Evolutionary conservation across 352 stramenopile species (phyloP).

Genomic region (Chloridella minuta): DNA sequence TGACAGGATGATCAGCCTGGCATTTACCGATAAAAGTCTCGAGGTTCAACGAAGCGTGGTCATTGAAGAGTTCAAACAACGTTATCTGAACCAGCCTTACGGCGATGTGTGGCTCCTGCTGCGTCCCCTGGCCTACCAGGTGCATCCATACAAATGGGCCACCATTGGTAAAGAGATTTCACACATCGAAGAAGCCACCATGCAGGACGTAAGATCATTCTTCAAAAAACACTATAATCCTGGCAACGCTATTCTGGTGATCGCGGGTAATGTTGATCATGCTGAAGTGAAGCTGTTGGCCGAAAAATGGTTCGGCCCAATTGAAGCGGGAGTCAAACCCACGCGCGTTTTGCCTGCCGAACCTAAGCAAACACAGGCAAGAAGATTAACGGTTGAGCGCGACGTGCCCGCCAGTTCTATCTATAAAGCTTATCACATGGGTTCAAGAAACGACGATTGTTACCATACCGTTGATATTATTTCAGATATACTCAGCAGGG

Average conservation of each 20-base stretch:
- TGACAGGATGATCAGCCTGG: neutral
- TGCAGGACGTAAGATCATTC: neutral
- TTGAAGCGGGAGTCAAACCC: neutral
- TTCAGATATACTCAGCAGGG: neutral
- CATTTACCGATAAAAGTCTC: neutral
- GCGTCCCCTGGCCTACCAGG: neutral
- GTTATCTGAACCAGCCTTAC: neutral
- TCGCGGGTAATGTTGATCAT: neutral
- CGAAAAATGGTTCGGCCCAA: neutral
- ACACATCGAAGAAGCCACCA: neutral
- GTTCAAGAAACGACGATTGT: neutral
- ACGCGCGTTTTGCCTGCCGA: neutral
- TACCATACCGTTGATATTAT: slow-evolving; percentile 2
- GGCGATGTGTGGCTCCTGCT: neutral
- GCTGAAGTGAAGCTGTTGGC: neutral
- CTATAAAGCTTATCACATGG: neutral
- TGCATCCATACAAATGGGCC: neutral
- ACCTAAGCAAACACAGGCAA: neutral
- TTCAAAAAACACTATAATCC: neutral
- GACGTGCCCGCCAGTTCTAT: neutral
- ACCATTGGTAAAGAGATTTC: neutral
- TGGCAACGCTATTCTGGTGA: neutral
- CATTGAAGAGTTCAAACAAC: neutral
- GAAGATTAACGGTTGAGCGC: neutral
- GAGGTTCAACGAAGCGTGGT: neutral